Base-by-base conservation (phyloP, 352 stramenopile genomes). In the Phytophthora sojae region DNA sequence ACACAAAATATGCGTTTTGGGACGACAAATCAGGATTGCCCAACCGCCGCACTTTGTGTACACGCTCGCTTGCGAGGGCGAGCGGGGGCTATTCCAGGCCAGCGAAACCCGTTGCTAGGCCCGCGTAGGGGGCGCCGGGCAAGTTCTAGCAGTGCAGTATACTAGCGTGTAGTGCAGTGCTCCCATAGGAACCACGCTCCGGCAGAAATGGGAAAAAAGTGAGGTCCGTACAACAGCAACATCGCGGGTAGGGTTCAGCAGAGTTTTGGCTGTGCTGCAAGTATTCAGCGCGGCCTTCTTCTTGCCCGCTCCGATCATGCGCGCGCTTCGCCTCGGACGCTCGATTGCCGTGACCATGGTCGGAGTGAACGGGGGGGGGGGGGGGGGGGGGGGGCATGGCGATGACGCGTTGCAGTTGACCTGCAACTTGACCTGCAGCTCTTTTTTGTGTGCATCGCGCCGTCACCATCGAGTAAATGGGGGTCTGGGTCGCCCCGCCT, bases 221-320 rank as follows among this genome's bases (percentile, higher is more conserved):
- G 66, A 69, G 63, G 57, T 64, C 44, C 35, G 55, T 61, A 61
- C 37, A 49, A 62, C 56, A 58, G 55, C 56, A 73, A 76, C 58
- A 69, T 61, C 23, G 58, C 42, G 64, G 55, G 37, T 73, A 73
- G 69, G 69, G 69, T 64, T 73, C 54, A 55, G 49, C 26, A 63
- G 54, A 65, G 61, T 30, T 45, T 37, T 57, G 44, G 29, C 12
- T 62, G 66, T 57, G 53, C 39, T 65, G 45, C 55, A 70, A 70
- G 64, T 70, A 73, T 70, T 67, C 59, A 77, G 69, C 56, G 29
- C 65, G 32, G 23, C 57, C 15, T n/a, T n/a, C 32, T 25, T 59
- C 55, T 71, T n/a, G 53, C 62, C 19, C 26, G 37, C 52, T 57
- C 59, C n/a, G 12, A 52, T 30, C 7, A 21, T 23, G 35, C 26